A percentile compares a stretch with the other conserved stretches of the same genome.
Conservation (phyloP, 78 protist genomes). For the Planoprotostelium fungivorum region DNA sequence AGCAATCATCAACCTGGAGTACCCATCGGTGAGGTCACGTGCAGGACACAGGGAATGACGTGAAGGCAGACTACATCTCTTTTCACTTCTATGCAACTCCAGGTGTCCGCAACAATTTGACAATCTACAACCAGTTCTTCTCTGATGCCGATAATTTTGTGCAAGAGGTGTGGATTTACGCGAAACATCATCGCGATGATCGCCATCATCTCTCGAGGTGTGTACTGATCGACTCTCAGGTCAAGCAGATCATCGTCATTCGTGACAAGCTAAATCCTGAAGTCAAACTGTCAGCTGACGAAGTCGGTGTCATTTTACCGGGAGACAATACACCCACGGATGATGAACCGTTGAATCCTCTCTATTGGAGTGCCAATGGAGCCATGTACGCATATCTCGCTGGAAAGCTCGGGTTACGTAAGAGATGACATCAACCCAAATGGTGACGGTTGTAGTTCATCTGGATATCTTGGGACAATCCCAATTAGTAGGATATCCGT, state of each 20-base stretch:
- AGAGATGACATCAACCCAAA: neutral
- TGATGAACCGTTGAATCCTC: neutral
- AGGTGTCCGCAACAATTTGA: neutral
- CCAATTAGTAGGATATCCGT: neutral
- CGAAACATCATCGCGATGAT: no score
- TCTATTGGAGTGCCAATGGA: neutral
- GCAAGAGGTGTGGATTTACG: neutral
- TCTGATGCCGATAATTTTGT: neutral
- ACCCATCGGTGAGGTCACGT: neutral
- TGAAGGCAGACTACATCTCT: neutral
- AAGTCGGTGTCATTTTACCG: neutral
- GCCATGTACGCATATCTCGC: neutral
- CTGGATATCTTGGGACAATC: neutral
- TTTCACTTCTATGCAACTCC: neutral
- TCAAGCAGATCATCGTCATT: neutral
- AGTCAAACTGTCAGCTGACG: neutral
- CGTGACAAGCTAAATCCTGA: neutral
- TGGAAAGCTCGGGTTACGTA: neutral
- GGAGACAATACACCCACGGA: neutral
- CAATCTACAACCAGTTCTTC: neutral
- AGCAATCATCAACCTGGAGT: neutral
- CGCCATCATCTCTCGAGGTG: no score
- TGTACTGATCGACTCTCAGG: no score
- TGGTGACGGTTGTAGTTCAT: neutral
- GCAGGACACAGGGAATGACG: neutral